Conservation (phyloP, 768 basidiomycete genomes). For the Coprinopsis cinerea region DNA sequence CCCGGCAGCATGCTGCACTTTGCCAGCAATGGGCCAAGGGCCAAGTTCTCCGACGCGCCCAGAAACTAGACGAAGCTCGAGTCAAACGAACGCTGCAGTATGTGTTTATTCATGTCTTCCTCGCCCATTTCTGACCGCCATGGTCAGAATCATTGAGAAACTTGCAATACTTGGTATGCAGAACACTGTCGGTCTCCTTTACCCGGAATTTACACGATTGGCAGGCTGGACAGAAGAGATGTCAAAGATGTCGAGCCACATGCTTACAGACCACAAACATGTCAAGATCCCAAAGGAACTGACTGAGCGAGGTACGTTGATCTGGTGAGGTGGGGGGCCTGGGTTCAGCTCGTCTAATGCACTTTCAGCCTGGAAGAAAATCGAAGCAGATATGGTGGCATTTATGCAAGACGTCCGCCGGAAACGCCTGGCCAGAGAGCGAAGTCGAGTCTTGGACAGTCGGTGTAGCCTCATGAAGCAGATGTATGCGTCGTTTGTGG, state of each 20-base stretch:
- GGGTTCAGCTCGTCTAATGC: not conserved
- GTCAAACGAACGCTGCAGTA: conserved; percentile 35
- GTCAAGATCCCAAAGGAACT: conserved; percentile 44
- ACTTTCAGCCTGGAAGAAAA: conserved; percentile 46
- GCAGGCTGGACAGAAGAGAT: conserved; percentile 38
- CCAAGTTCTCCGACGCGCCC: conserved; percentile 30
- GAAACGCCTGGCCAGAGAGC: conserved; percentile 41
- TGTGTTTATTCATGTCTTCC: conserved; percentile 28
- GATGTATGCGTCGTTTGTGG: conserved; percentile 13
- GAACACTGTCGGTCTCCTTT: no score
- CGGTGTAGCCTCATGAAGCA: conserved; percentile 10
- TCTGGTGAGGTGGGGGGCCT: no score
- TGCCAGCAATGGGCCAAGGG: conserved; percentile 35
- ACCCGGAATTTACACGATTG: no score
- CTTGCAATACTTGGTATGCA: conserved; percentile 35
- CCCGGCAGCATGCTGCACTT: conserved; percentile 31
- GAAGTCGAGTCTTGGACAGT: conserved; percentile 26
- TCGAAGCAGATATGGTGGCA: conserved; percentile 33
- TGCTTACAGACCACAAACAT: conserved; percentile 35
- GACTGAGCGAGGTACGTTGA: conserved; percentile 46
- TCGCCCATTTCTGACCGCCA: not conserved
- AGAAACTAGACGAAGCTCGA: conserved; percentile 33
- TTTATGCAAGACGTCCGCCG: conserved; percentile 42
- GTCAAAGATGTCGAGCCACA: conserved; percentile 32
- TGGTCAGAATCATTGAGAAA: conserved; percentile 38